Evolutionary conservation across 371 early-diverging fungal species (phyloP), one percentile per base, ranked within the genome.

Genomic region (Apophysomyces ossiformis): DNA sequence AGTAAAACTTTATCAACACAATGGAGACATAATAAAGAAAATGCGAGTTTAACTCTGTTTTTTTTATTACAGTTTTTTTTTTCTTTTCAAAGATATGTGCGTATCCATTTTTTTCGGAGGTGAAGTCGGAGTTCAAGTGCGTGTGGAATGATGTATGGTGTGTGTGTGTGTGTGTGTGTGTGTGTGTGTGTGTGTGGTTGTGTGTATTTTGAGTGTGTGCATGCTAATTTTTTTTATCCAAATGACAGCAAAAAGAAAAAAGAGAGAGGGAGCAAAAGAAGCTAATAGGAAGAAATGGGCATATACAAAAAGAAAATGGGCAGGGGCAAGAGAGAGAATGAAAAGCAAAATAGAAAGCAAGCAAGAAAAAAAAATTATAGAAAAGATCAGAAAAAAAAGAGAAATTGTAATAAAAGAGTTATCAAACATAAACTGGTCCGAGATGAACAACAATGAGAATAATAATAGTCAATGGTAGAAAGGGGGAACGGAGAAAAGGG

Each of bases 401-500:
- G 26, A 50, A 50, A 50, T 18, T 37, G 39, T 26, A 26, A 36
- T 18, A 56, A 37, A 37, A 11, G 12, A 38, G 56, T 18, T 38
- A 38, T 38, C 60, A 59, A 59, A 59, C 38, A 59, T 59, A 59
- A 39, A 41, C 38, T 21, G 5, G 43, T 15, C 26, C 57, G 7
- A 36, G 43, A 54, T 74, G 68, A 26, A 61, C 32, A 35, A 59
- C 67, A 67, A 37, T 73, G 61, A 58, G 69, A 66, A 1, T 26
- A 26, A 26, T 26, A 26, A 26, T 1, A 26, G 32, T 26, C 32
- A 26, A 26, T 26, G 73, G 71, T 6, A 64, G 66, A 11, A 71
- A 45, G 9, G 68, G 41, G 16, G n/a, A n/a, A 68, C 43, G 60
- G 72, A 64, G 56, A 70, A 73, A 21, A 50, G n/a, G 54, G n/a